A percentile compares a stretch with the other conserved stretches of the same genome.
Evolutionary conservation across 139 green algal genomes (phyloP).

Genomic region (Chlorella sp.): DNA sequence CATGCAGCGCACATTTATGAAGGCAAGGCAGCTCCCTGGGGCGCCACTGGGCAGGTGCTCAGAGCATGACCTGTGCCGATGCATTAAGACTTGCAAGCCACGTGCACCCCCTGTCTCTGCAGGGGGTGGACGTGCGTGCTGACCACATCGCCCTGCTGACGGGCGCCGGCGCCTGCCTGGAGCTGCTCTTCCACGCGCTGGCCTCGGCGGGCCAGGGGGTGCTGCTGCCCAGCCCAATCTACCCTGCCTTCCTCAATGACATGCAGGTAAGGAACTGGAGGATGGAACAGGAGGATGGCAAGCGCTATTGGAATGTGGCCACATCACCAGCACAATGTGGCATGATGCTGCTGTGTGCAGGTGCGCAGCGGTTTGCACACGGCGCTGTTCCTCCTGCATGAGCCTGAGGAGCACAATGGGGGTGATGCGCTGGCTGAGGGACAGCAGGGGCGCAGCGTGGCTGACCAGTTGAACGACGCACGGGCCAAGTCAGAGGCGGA

Average conservation of each 20-base stretch:
- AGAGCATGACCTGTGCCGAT: no score
- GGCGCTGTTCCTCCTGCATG: neutral
- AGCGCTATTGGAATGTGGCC: no score
- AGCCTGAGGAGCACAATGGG: neutral
- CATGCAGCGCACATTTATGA: conserved; percentile 42
- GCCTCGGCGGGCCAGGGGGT: conserved; percentile 29
- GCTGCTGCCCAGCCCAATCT: conserved; percentile 72
- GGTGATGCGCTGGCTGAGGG: no score
- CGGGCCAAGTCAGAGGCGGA: conserved; percentile 3
- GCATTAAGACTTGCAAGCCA: no score
- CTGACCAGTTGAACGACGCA: conserved; percentile 20
- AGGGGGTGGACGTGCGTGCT: neutral
- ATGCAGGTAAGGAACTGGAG: conserved; percentile 32
- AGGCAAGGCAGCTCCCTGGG: no score
- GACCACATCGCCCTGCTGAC: conserved; percentile 28
- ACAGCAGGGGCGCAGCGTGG: neutral
- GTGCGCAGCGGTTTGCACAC: neutral
- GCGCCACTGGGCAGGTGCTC: no score
- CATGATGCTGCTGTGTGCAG: conserved; percentile 2
- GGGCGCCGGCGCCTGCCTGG: conserved; percentile 50
- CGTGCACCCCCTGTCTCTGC: no score
- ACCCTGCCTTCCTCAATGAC: conserved; percentile 79
- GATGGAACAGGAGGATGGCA: no score
- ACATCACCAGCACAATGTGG: no score
- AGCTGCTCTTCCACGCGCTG: conserved; percentile 37